Base-by-base conservation (phyloP, 345 rosid species). In the Aegle marmelos region DNA sequence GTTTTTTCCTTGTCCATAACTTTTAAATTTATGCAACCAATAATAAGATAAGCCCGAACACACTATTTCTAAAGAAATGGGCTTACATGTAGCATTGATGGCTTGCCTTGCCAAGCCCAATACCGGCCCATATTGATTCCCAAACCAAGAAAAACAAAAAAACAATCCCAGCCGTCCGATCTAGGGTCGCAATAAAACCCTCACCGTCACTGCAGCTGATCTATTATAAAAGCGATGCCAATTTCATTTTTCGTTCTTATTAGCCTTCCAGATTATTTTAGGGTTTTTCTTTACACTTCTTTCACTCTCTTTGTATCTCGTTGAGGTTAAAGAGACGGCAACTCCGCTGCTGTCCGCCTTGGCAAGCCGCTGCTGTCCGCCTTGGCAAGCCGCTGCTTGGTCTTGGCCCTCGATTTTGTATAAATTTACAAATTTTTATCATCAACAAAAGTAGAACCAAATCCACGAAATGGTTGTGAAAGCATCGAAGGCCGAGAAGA, bases 401-500 rank as follows among this genome's bases (percentile, higher is more conserved):
- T 88, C 93, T 87, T 86, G 90, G 91, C 84, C 93, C 93, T 88
- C 87, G 56, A 48, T 88, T 88, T 89, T 85, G 81, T 30, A 4
- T 53, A 53, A 53, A 53, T 53, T 53, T 53, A 17, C 21, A 17
- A 53, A 2, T 53, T 53, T 53, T 53, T 16, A 5, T 7, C 22
- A 53, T 7, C 57, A 5, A 53, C 56, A 53, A 53, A 17, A 53
- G 50, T 45, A 45, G 50, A 45, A 11, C 17, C 50, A 45, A 53
- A 53, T 53, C 57, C 6, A 53, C 57, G 6, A 66, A 82, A 88
- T 89, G 86, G 83, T 66, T 28, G 72, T 31, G 36, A 91, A 89
- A 79, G 79, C 72, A 48, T 86, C 99, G 36, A 95, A 95, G 81
- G 91, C 89, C 1, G 91, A 92, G 0, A 93, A 93, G 94, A 95